Evolutionary conservation across 768 basidiomycete genomes (phyloP).

Genomic region (Tricholomella constricta): DNA sequence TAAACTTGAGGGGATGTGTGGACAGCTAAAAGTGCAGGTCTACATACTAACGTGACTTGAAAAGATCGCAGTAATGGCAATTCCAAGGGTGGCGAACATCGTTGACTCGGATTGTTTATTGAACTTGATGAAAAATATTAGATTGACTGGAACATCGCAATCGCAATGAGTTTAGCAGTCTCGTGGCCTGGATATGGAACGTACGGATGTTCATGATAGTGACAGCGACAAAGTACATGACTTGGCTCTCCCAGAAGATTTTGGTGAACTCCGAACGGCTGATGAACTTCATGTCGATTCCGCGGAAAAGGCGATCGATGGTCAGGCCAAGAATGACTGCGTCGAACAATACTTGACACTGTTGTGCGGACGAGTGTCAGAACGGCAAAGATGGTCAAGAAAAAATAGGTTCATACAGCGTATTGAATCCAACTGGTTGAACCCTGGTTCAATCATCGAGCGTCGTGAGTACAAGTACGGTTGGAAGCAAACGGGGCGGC

Average conservation of each 20-base stretch:
- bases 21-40: not conserved
- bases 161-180: not conserved
- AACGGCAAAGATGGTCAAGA: not conserved
- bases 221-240: slow-evolving; percentile 23
- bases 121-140: slow-evolving; percentile 22
- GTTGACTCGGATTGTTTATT: slow-evolving; percentile 20
- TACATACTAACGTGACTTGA: slow-evolving; percentile 21
- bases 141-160: slow-evolving; percentile 13
- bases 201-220: slow-evolving; percentile 19
- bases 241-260: slow-evolving; percentile 22
- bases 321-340: slow-evolving; percentile 21
- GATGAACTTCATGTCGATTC: slow-evolving; percentile 14
- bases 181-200: not conserved
- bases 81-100: slow-evolving; percentile 24
- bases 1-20: not conserved
- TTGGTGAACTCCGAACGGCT: slow-evolving; percentile 20
- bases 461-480: not conserved
- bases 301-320: slow-evolving; percentile 19
- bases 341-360: slow-evolving; percentile 23
- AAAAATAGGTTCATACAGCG: slow-evolving; percentile 6
- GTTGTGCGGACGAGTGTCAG: not conserved
- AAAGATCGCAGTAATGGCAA: slow-evolving; percentile 21
- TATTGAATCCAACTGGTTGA: slow-evolving; percentile 24
- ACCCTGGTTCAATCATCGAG: slow-evolving; percentile 7
- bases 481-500: not conserved